A percentile compares a stretch with the other conserved stretches of the same genome.
phyloP scores from a whole-genome alignment of 2,329 filamentous ascomycete species.

The Alternaria sp. region DNA sequence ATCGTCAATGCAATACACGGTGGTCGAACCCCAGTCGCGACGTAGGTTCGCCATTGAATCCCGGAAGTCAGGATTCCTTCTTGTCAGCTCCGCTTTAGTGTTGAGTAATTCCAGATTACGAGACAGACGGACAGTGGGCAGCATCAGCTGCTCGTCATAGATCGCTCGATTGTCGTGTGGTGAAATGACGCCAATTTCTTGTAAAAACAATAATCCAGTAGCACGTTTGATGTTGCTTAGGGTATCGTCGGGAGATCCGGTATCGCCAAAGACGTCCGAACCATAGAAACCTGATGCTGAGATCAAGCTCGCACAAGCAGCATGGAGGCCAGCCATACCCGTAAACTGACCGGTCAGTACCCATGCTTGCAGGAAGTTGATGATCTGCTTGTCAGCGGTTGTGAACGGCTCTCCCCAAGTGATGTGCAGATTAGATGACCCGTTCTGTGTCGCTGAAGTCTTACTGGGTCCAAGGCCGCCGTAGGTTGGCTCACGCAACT shows the following conservation, averaged over 20 bases:
- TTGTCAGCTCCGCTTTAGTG: constrained; percentile 33
- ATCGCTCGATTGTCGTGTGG: constrained; percentile 73
- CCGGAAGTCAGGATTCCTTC: constrained; percentile 45
- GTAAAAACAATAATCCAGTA: constrained; percentile 70
- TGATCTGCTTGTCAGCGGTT: constrained; percentile 60
- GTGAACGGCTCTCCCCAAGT: constrained; percentile 53
- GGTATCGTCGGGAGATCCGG: constrained; percentile 18
- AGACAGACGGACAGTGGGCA: constrained; percentile 56
- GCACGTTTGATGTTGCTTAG: constrained; percentile 11
- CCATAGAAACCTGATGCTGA: constrained; percentile 66
- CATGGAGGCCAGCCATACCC: constrained; percentile 59
- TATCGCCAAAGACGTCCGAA: constrained; percentile 38
- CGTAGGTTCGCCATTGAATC: constrained; percentile 65
- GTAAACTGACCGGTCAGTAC: constrained; percentile 37
- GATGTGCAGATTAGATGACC: constrained; percentile 21
- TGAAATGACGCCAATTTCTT: constrained; percentile 74
- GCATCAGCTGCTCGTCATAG: constrained; percentile 62
- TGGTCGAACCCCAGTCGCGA: constrained; percentile 64
- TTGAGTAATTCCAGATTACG: constrained; percentile 53
- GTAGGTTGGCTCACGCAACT: constrained; percentile 40
- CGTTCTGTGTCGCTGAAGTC: constrained; percentile 24
- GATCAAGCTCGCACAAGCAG: constrained; percentile 69
- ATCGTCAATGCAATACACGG: constrained; percentile 76
- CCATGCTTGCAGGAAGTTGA: constrained; percentile 74
- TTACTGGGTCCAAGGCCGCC: constrained; percentile 51